Percentiles rank a stretch among this genome's conserved stretches.
phyloP scores from a whole-genome alignment of 306 rosid genomes.

The Sesbania bispinosa region DNA sequence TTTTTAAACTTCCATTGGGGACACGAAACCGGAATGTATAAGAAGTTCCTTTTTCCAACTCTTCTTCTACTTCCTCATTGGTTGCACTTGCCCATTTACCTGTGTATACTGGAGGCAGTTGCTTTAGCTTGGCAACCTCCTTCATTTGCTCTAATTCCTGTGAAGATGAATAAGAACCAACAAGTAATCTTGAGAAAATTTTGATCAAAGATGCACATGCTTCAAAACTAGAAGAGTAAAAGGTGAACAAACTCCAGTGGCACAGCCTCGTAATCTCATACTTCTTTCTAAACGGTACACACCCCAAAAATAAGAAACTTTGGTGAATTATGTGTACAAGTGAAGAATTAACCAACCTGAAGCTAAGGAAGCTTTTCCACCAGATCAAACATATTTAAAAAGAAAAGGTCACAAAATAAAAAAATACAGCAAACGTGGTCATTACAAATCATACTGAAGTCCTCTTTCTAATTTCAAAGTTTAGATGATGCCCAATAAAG shows the following conservation, averaged over 20 bases:
- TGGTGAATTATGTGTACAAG: not conserved
- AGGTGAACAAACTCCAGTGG: not conserved
- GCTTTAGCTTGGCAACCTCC: slow-evolving; percentile 70
- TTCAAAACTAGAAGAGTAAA: slow-evolving; percentile 9
- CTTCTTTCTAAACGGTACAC: not conserved
- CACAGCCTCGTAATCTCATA: not conserved
- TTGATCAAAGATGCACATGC: not conserved
- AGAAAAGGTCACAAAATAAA: not conserved
- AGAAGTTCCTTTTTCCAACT: slow-evolving; percentile 69
- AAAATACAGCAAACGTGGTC: not conserved
- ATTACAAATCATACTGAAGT: not conserved
- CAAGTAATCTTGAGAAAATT: not conserved
- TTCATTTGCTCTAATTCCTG: slow-evolving; percentile 95
- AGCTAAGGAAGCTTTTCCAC: not conserved
- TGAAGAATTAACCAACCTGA: not conserved
- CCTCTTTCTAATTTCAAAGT: not conserved
- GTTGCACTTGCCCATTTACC: slow-evolving; percentile 87
- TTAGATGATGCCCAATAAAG: not conserved
- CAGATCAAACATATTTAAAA: not conserved
- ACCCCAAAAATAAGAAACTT: not conserved
- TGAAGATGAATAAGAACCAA: slow-evolving; percentile 6
- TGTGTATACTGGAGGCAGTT: slow-evolving; percentile 82
- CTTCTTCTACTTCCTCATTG: slow-evolving; percentile 64
- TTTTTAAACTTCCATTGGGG: slow-evolving; percentile 80
- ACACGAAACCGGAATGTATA: slow-evolving; percentile 80